Percentiles rank a stretch among this genome's conserved stretches.
Conservation (phyloP, 2,329 filamentous ascomycete genomes). For the Macroventuria anomochaeta region DNA sequence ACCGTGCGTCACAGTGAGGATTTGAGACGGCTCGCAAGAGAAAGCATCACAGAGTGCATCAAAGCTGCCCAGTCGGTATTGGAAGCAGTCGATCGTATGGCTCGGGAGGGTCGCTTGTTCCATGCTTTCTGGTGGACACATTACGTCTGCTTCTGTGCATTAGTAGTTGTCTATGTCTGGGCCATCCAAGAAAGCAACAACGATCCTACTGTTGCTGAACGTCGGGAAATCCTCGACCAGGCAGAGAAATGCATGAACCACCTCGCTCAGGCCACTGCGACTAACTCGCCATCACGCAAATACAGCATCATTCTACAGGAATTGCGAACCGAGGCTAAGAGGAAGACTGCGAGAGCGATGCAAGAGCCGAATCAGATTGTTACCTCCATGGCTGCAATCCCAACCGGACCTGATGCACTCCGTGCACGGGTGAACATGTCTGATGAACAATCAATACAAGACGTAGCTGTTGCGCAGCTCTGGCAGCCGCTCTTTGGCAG, state of each 20-base stretch:
- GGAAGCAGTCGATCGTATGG: constrained; percentile 48
- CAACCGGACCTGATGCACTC: neutral
- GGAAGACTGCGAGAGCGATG: constrained; percentile 21
- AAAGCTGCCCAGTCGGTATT: constrained; percentile 51
- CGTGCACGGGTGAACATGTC: neutral
- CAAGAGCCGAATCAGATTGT: constrained; percentile 10
- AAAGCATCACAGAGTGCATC: constrained; percentile 53
- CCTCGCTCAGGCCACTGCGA: constrained; percentile 55
- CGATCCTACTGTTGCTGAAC: constrained; percentile 10
- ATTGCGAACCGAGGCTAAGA: constrained; percentile 50
- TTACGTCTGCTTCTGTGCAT: constrained; percentile 58
- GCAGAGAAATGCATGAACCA: constrained; percentile 56
- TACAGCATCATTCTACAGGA: constrained; percentile 59
- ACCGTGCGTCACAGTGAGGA: constrained; percentile 25
- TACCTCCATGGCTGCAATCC: neutral
- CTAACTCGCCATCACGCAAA: constrained; percentile 55
- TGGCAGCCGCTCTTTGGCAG: constrained; percentile 33
- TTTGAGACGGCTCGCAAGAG: constrained; percentile 39
- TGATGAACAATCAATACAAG: neutral
- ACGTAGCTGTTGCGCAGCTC: constrained; percentile 4
- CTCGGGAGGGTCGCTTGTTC: constrained; percentile 47
- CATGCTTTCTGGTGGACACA: constrained; percentile 59
- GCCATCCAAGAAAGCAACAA: constrained; percentile 50
- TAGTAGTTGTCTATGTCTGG: constrained; percentile 58
- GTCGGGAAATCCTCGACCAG: constrained; percentile 47